Evolutionary conservation across 2,329 filamentous ascomycete species (phyloP), one percentile per base, ranked within the genome.

Genomic region (Fusarium austroafricanum): DNA sequence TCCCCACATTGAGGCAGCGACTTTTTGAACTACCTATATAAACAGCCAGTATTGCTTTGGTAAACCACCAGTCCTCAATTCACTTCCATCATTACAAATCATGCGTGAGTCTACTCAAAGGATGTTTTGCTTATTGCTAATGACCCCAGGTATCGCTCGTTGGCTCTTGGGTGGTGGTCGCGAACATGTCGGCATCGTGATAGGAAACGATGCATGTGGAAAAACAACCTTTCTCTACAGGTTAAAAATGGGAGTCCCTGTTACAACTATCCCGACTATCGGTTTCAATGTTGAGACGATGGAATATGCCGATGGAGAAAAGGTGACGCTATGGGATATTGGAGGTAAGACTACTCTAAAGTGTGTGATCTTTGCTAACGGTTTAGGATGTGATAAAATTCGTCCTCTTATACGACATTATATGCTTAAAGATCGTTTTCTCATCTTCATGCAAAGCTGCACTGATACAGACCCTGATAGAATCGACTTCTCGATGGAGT

Each of bases 281-380:
- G 94, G 90, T 62, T 97, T 97, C 84, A 97, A 97, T 77, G 92
- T 97, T 67, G 94, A 97, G 82, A 92, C 89, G 4, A 90, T 94
- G 0, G 65, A 71, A 3, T 60, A 68, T 40, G 33, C 63, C 0
- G 53, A 68, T 44, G 66, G 70, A 7, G 61, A 60, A 9, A 71
- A 67, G 12, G 57, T 76, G 2, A 71, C 68, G 0, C 45, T 77
- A 2, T 77, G 75, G 75, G 74, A 77, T 20, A 56, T 76, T 10
- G 75, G 75, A 65, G 75, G 75, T 76, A 15, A 53, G 65, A 6
- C 12, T 2, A 14, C 11, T 29, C 21, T 8, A 0, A 5, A 3
- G 2, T 10, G 6, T 11, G 3, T 1, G 15, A 2, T 15, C n/a
- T 17, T 10, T 20, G 12, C 56, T 60, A 9, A 52, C 20, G 8